Conservation (phyloP, 2,329 filamentous ascomycete species). For the Fusarium fujikuroi region DNA sequence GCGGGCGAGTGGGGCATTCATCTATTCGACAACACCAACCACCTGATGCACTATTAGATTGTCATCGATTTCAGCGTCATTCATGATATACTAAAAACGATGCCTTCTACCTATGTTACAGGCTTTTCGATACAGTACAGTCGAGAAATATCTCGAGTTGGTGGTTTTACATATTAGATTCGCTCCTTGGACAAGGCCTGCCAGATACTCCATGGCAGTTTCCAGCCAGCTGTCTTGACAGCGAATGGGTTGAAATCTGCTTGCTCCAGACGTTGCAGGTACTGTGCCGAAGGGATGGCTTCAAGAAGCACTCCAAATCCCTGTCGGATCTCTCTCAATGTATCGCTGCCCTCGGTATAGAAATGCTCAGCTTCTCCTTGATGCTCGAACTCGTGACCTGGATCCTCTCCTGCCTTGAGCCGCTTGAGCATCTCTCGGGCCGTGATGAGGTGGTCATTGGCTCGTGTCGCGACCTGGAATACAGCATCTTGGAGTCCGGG, state of each 20-base stretch:
- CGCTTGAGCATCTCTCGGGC: slow-evolving; percentile 90
- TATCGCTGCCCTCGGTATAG: slow-evolving; percentile 56
- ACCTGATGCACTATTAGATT: neutral
- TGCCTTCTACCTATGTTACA: slow-evolving; percentile 35
- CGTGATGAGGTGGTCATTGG: slow-evolving; percentile 95
- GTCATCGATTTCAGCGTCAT: neutral
- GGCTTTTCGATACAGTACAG: slow-evolving; percentile 1
- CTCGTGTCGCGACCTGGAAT: slow-evolving; percentile 90
- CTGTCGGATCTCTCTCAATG: slow-evolving; percentile 59
- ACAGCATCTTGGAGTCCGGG: slow-evolving; percentile 87
- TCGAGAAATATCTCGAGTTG: neutral
- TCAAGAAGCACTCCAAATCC: slow-evolving; percentile 86
- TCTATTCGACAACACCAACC: neutral
- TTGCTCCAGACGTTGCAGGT: slow-evolving; percentile 80
- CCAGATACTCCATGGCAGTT: slow-evolving; percentile 81
- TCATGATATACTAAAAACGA: slow-evolving; percentile 19
- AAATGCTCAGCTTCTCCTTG: slow-evolving; percentile 77
- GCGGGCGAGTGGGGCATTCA: slow-evolving; percentile 19
- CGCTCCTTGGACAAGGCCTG: slow-evolving; percentile 60
- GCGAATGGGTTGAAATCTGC: slow-evolving; percentile 86
- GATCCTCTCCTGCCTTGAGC: slow-evolving; percentile 75
- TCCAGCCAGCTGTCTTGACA: slow-evolving; percentile 75
- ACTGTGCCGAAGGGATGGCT: slow-evolving; percentile 79
- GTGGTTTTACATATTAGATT: slow-evolving; percentile 50
- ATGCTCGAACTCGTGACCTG: slow-evolving; percentile 91